A percentile compares a stretch with the other conserved stretches of the same genome.
phyloP scores from a whole-genome alignment of 331 rosid species.

The Stylosanthes scabra region DNA sequence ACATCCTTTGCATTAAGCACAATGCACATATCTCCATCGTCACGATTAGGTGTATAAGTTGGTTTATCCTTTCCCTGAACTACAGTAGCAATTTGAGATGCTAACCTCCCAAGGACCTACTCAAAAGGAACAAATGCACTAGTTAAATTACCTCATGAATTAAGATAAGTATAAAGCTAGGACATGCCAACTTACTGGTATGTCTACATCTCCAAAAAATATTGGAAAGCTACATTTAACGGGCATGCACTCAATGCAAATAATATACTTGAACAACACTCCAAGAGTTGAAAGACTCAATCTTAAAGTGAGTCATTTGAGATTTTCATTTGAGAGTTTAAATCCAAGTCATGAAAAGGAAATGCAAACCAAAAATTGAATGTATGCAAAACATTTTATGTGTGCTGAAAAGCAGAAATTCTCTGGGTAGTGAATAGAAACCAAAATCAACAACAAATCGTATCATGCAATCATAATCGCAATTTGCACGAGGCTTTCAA shows the following conservation, averaged over 20 bases:
- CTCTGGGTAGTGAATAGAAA: no score
- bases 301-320: not conserved
- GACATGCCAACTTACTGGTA: no score
- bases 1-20: conserved; percentile 96
- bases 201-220: no score
- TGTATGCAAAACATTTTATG: conserved; percentile 8
- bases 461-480: not conserved
- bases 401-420: not conserved
- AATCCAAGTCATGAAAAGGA: not conserved
- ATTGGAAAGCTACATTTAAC: no score
- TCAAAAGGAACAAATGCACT: not conserved
- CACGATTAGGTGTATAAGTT: conserved; percentile 87
- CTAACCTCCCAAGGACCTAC: conserved; percentile 94
- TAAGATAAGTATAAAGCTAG: conserved; percentile 7
- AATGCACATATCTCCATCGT: conserved; percentile 95
- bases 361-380: conserved; percentile 8
- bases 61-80: conserved; percentile 96
- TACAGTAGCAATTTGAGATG: conserved; percentile 94
- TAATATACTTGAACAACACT: no score
- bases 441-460: no score
- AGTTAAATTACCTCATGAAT: conserved; percentile 20
- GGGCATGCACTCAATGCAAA: no score
- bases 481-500: not conserved
- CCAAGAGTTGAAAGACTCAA: no score
- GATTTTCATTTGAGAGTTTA: conserved; percentile 4